These are phyloP conservation scores for Teunomyces barrocoloradensis DNA, from an alignment of 805 yeast genomes.

Conservation along the genomic window DNA sequence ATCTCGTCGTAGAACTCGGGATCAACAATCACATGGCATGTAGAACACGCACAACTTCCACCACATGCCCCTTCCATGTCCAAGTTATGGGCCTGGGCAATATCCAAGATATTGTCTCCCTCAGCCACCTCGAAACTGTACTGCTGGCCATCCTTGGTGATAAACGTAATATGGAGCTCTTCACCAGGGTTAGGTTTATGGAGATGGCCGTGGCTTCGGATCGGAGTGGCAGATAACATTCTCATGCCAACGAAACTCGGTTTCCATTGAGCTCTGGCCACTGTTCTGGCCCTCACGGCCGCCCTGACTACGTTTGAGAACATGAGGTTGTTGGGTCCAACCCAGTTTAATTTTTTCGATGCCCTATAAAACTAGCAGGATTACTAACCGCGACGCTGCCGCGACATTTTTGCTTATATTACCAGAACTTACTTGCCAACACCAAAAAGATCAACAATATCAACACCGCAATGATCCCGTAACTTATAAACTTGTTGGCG, in stretches of 20 bases:
- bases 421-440: conserved; percentile 77
- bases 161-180: conserved; percentile 77
- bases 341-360: not conserved
- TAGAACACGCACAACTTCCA: conserved; percentile 98
- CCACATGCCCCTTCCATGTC: conserved; percentile 99
- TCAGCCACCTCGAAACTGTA: conserved; percentile 80
- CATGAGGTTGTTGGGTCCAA: not conserved
- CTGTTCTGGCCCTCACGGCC: conserved; percentile 3
- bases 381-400: not conserved
- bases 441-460: conserved; percentile 79
- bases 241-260: conserved; percentile 4
- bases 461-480: conserved; percentile 86
- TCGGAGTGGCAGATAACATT: conserved; percentile 18
- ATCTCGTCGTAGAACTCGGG: conserved; percentile 89
- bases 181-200: conserved; percentile 93
- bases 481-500: conserved; percentile 85
- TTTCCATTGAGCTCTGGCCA: not conserved
- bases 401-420: conserved; percentile 6
- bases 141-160: conserved; percentile 88
- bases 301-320: conserved; percentile 2
- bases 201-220: conserved; percentile 71
- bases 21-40: conserved; percentile 95
- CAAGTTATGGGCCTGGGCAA: conserved; percentile 88
- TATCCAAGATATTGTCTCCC: conserved; percentile 88
- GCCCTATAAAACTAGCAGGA: conserved; percentile 1